Evolutionary conservation across 1,284 basidiomycete species (phyloP).

Genomic region (Sanghuangporus weigelae): DNA sequence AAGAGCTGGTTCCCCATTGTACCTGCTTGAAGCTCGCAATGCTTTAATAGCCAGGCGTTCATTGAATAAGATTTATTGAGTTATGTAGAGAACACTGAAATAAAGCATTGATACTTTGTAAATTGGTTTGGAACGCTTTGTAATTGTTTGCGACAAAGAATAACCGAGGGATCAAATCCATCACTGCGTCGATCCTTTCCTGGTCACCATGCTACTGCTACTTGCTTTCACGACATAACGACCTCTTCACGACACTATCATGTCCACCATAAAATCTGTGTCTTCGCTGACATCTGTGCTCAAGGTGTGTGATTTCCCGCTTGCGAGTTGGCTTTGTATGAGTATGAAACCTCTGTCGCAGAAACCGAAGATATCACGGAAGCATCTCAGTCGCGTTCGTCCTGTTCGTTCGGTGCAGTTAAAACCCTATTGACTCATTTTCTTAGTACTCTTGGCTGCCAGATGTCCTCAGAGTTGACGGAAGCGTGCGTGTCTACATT

Average conservation of each 20-base stretch:
- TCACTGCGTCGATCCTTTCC: not conserved
- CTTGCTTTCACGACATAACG: not conserved
- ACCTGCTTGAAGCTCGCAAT: conserved; percentile 2
- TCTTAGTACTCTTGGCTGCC: conserved; percentile 83
- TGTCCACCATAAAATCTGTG: conserved; percentile 19
- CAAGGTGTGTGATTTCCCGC: conserved; percentile 10
- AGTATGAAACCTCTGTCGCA: not conserved
- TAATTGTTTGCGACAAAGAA: not conserved
- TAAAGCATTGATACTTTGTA: not conserved
- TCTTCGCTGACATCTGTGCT: conserved; percentile 14
- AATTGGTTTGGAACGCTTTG: not conserved
- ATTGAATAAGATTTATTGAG: not conserved
- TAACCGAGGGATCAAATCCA: not conserved
- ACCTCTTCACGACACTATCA: conserved; percentile 5
- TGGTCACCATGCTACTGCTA: not conserved
- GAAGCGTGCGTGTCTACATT: conserved; percentile 47
- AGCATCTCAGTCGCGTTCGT: conserved; percentile 20
- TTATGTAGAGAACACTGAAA: not conserved
- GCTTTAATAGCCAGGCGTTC: not conserved
- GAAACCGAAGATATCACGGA: conserved; percentile 20
- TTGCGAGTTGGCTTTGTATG: not conserved
- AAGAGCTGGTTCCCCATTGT: conserved; percentile 16
- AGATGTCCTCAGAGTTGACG: conserved; percentile 78
- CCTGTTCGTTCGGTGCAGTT: not conserved
- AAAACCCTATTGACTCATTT: conserved; percentile 17